These are phyloP conservation scores for Coniochaeta ligniaria DNA, from an alignment of 2,329 filamentous ascomycete genomes.

Conservation along the genomic window DNA sequence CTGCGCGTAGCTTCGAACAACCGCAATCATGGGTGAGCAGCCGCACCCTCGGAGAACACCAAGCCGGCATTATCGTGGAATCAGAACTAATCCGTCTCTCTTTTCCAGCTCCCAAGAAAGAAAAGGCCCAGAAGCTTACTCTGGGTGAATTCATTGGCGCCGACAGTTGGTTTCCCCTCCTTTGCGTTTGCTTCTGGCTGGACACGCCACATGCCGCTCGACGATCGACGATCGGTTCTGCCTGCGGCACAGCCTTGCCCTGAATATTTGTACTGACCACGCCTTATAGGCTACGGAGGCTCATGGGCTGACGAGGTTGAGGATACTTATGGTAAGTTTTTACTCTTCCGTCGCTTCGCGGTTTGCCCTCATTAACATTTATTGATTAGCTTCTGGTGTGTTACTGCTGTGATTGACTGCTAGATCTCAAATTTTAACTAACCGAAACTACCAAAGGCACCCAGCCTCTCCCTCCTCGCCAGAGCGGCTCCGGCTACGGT, in stretches of 20 bases:
- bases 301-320: constrained; percentile 99
- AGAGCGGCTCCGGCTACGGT: constrained; percentile 19
- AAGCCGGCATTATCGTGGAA: not conserved
- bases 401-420: constrained; percentile 1
- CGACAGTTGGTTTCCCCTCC: constrained; percentile 59
- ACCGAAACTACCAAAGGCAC: constrained; percentile 32
- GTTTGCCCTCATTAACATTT: constrained; percentile 8
- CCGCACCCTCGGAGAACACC: constrained; percentile 19
- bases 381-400: constrained; percentile 26
- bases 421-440: not conserved
- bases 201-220: not conserved
- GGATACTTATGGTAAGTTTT: constrained; percentile 66
- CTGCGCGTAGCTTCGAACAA: constrained; percentile 19
- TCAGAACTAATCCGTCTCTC: not conserved
- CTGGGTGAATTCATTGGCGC: constrained; percentile 93
- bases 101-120: constrained; percentile 78
- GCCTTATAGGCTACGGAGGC: constrained; percentile 47
- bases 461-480: constrained; percentile 46
- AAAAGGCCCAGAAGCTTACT: constrained; percentile 94
- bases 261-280: constrained; percentile 8
- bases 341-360: constrained; percentile 4
- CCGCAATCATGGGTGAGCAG: constrained; percentile 25
- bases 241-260: constrained; percentile 2
- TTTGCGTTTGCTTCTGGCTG: constrained; percentile 3
- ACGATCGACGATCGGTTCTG: not conserved